Evolutionary conservation across 192 early-diverging fungal genomes (phyloP).

Genomic region (Coemansia aciculifera): DNA sequence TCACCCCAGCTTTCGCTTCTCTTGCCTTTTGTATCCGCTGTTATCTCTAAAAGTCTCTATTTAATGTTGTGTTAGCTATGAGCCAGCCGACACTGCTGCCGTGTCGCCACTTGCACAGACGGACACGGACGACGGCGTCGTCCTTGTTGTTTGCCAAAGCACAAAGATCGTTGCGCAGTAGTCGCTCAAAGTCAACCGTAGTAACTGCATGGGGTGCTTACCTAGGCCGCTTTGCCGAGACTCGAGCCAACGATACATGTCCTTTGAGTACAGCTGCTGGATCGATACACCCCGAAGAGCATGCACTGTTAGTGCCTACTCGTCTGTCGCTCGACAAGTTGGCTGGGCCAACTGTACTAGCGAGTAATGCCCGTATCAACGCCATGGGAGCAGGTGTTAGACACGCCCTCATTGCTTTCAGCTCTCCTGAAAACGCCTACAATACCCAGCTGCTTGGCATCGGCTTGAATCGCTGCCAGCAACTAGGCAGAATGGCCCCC

Average conservation of each 20-base stretch:
- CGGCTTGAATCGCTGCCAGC: conserved; percentile 58
- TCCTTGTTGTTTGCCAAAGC: not conserved
- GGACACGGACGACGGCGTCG: not conserved
- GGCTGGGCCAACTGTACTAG: not conserved
- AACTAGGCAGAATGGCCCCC: conserved; percentile 41
- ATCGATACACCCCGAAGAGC: conserved; percentile 5
- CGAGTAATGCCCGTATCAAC: conserved; percentile 9
- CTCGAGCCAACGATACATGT: not conserved
- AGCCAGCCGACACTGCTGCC: not conserved
- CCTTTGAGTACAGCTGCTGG: too few relatives aligned
- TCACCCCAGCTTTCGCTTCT: not conserved
- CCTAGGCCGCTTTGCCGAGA: conserved; percentile 26
- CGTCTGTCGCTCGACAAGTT: conserved; percentile 17
- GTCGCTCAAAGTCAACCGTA: conserved; percentile 13
- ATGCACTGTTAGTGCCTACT: conserved; percentile 20
- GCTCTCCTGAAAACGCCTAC: conserved; percentile 6
- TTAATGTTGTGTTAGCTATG: not conserved
- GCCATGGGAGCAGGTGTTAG: conserved; percentile 45
- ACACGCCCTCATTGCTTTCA: conserved; percentile 37
- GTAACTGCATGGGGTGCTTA: conserved; percentile 49
- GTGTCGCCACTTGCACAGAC: not conserved
- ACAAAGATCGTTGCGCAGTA: not conserved
- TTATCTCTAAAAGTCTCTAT: not conserved
- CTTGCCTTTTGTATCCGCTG: too few relatives aligned
- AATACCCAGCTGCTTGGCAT: conserved; percentile 45